phyloP scores from a whole-genome alignment of 1,139 yeast genomes.

The Scheffersomyces cryptocercus region DNA sequence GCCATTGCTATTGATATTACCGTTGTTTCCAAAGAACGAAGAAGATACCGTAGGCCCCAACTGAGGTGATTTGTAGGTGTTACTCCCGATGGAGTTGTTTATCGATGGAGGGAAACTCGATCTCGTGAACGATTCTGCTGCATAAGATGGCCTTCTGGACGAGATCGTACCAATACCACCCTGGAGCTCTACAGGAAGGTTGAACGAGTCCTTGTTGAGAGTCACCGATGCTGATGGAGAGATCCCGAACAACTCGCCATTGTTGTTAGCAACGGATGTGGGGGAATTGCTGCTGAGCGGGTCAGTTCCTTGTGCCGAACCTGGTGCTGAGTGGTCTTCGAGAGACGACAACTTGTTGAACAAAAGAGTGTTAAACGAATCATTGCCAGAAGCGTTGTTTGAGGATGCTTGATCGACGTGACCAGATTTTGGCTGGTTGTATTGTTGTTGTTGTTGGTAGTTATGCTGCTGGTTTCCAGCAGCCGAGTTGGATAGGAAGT shows the following conservation, averaged over 20 bases:
- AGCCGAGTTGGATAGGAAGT: constrained; percentile 23
- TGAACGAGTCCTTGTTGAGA: constrained; percentile 31
- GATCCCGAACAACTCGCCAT: constrained; percentile 6
- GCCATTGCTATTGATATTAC: constrained; percentile 9
- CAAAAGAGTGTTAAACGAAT: constrained; percentile 27
- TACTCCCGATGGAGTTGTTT: constrained; percentile 4
- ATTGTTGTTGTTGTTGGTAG: constrained; percentile 4
- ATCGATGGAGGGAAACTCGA: constrained; percentile 18
- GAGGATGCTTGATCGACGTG: constrained; percentile 1
- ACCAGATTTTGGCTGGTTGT: background rate
- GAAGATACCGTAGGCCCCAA: background rate
- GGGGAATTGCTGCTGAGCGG: constrained; percentile 8
- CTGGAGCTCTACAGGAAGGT: constrained; percentile 59
- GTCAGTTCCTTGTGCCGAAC: background rate
- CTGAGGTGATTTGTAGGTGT: background rate
- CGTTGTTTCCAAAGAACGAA: constrained; percentile 17
- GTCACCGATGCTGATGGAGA: constrained; percentile 4
- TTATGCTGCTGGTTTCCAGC: background rate
- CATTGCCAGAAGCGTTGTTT: constrained; percentile 1
- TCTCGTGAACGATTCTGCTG: constrained; percentile 60
- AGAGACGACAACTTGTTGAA: constrained; percentile 30
- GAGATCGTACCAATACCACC: constrained; percentile 65
- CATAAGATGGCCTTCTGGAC: constrained; percentile 64
- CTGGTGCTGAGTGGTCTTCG: constrained; percentile 14
- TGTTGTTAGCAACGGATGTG: constrained; percentile 9